Conservation (phyloP, 441 rosid species). For the Gossypium lobatum region DNA sequence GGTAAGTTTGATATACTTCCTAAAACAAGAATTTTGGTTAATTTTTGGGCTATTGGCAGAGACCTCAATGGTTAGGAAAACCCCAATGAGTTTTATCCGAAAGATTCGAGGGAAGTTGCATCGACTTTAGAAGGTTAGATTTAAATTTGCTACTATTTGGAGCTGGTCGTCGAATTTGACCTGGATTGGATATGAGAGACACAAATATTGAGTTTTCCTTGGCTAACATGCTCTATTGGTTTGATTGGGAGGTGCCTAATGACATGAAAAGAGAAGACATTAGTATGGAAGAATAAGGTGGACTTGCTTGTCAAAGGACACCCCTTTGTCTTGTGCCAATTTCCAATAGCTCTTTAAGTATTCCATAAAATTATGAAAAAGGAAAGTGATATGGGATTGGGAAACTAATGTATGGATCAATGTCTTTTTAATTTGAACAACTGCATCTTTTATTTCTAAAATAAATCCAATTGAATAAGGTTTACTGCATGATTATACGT, state of each 20-base stretch:
- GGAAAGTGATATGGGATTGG: no score
- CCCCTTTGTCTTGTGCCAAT: background rate
- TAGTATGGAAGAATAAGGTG: constrained; percentile 10
- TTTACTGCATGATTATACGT: no score
- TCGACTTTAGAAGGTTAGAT: constrained; percentile 1
- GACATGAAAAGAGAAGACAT: constrained; percentile 14
- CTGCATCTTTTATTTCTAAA: no score
- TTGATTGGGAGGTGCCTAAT: constrained; percentile 9
- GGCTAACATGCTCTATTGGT: constrained; percentile 10
- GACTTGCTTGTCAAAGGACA: background rate
- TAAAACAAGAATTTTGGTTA: background rate
- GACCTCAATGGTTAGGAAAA: constrained; percentile 2
- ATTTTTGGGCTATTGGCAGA: background rate
- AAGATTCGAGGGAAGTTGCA: background rate
- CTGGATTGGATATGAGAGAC: constrained; percentile 10
- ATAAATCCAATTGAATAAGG: no score
- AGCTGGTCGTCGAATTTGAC: constrained; percentile 11
- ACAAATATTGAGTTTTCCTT: constrained; percentile 1
- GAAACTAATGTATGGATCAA: no score
- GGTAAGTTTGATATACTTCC: background rate
- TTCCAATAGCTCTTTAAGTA: no score
- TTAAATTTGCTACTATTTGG: constrained; percentile 12
- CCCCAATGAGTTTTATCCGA: constrained; percentile 1
- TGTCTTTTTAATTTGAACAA: no score
- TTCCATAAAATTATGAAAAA: background rate